phyloP scores from a whole-genome alignment of 2,329 filamentous ascomycete species.

The Thermothelomyces thermophilus region DNA sequence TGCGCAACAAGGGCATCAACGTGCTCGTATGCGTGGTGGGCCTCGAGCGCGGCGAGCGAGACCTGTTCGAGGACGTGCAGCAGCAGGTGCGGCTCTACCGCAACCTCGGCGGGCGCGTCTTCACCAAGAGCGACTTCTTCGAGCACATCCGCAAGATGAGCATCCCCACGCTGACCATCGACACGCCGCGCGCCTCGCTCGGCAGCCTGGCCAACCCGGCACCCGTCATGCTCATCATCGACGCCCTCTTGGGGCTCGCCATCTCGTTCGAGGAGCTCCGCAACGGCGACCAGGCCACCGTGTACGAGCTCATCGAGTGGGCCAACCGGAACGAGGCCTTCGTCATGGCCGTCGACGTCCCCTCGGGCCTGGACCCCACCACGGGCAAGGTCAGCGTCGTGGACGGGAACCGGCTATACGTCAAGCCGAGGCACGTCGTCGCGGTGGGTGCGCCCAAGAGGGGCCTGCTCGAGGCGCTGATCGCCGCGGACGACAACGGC shows the following conservation, averaged over 20 bases:
- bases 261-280: slow-evolving; percentile 84
- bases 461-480: slow-evolving; percentile 72
- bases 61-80: slow-evolving; percentile 71
- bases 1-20: slow-evolving; percentile 74
- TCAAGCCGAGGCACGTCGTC: slow-evolving; percentile 76
- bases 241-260: slow-evolving; percentile 81
- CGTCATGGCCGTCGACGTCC: slow-evolving; percentile 82
- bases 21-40: slow-evolving; percentile 80
- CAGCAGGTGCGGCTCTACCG: slow-evolving; percentile 80
- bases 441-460: slow-evolving; percentile 81
- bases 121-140: slow-evolving; percentile 54
- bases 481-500: slow-evolving; percentile 47
- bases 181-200: slow-evolving; percentile 30
- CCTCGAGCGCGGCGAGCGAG: slow-evolving; percentile 70
- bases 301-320: slow-evolving; percentile 89
- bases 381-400: slow-evolving; percentile 59
- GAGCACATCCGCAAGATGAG: slow-evolving; percentile 48
- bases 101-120: slow-evolving; percentile 71
- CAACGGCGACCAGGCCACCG: slow-evolving; percentile 72
- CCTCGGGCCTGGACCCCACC: slow-evolving; percentile 77
- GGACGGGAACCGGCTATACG: slow-evolving; percentile 72
- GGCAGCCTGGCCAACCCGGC: slow-evolving; percentile 47
- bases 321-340: slow-evolving; percentile 80
- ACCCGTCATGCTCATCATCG: slow-evolving; percentile 73
- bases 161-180: slow-evolving; percentile 32